Base-by-base conservation (phyloP, 1,284 basidiomycete species). In the Ganoderma resinaceum region DNA sequence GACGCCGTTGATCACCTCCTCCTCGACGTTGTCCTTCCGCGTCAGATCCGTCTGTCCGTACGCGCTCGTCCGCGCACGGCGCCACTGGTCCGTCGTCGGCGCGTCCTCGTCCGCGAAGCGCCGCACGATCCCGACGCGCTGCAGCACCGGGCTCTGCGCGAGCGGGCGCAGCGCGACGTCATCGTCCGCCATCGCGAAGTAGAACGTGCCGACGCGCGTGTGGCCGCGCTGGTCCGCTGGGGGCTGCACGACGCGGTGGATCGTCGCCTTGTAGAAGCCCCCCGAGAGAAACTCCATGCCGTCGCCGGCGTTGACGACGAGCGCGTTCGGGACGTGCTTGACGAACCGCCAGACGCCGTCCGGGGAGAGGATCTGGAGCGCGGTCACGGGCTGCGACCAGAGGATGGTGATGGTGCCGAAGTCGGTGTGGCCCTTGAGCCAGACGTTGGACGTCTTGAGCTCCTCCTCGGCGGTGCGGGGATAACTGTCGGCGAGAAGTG, bases 351-450 rank as follows among this genome's bases (percentile, higher is more conserved):
- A 91, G 31, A 75, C 79, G 2, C 85, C 85, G 65, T 67, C 67
- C 9, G 72, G 69, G n/a, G 66, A 66, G 64, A 71, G 68, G 61
- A 73, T 73, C 55, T 91, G 90, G 31, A 91, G 80, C 0, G 82
- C 87, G 14, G 85, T 80, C 3, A 90, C 83, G 0, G 90, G 89
- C 66, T 90, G 89, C 55, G 87, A 87, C 80, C 85, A 90, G 18
- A 91, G 78, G 16, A 90, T 84, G 2, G 86, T 87, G 64, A 91
- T 78, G 18, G 82, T 84, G n/a, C 86, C 87, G 69, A 88, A 83
- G 72, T 91, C 89, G 89, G 86, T 88, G 71, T 90, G 89, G 5
- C 89, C 89, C 74, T 73, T 73, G 40, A 73, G 70, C 68, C 70
- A 73, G 59, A 73, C 84, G 58, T 86, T 82, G 62, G 86, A 85